These are phyloP conservation scores for Evansstolkia leycettana DNA, from an alignment of 495 filamentous ascomycete genomes.

Conservation along the genomic window DNA sequence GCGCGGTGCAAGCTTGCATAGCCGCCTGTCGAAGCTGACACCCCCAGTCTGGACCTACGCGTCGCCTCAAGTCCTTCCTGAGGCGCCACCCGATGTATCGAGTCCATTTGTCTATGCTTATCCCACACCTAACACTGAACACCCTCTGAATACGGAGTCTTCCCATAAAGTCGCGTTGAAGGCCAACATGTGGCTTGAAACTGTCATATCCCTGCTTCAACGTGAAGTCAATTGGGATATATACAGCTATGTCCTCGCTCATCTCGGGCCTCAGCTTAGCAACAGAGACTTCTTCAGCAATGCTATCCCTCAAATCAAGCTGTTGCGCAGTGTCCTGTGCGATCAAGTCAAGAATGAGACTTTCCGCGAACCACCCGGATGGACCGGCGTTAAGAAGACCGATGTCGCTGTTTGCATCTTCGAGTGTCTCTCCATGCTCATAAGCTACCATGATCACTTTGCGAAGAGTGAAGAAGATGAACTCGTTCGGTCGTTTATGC, in stretches of 20 bases:
- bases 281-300: constrained; percentile 77
- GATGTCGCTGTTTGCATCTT: constrained; percentile 85
- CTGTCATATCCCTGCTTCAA: constrained; percentile 59
- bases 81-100: constrained; percentile 33
- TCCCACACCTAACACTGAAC: constrained; percentile 9
- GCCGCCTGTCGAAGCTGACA: constrained; percentile 28
- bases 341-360: constrained; percentile 64
- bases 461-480: constrained; percentile 78
- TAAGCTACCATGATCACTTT: constrained; percentile 80
- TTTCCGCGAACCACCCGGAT: constrained; percentile 62
- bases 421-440: constrained; percentile 67
- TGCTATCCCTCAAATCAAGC: constrained; percentile 57
- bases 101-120: constrained; percentile 34
- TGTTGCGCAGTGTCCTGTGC: constrained; percentile 65
- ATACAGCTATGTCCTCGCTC: constrained; percentile 79
- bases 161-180: constrained; percentile 36
- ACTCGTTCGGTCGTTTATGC: constrained; percentile 71
- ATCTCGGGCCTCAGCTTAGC: constrained; percentile 76
- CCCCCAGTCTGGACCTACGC: constrained; percentile 45
- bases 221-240: constrained; percentile 83
- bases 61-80: constrained; percentile 37
- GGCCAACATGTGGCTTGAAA: constrained; percentile 64
- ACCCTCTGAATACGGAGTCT: constrained; percentile 13
- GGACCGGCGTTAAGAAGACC: constrained; percentile 67
- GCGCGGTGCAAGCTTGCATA: constrained; percentile 19